A percentile compares a stretch with the other conserved stretches of the same genome.
Conservation (phyloP, 2,329 filamentous ascomycete species). For the Pseudogymnoascus sp. region DNA sequence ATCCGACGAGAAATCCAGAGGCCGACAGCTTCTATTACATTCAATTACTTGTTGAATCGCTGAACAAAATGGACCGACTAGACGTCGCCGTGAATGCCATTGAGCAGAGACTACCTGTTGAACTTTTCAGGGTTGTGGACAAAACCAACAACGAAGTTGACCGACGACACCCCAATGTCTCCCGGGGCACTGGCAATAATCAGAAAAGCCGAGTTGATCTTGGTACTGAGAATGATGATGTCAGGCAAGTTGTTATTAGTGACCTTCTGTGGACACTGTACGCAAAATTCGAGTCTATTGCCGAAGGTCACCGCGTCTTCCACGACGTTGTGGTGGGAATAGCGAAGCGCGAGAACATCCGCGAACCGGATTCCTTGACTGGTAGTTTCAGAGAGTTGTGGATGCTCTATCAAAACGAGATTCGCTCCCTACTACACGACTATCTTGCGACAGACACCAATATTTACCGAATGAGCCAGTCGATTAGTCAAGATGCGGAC, state of each 20-base stretch:
- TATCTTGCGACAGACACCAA: conserved; percentile 91
- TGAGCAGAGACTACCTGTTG: conserved; percentile 86
- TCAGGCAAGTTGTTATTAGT: conserved; percentile 76
- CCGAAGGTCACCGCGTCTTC: conserved; percentile 86
- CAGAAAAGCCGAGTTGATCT: conserved; percentile 53
- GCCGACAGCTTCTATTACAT: conserved; percentile 94
- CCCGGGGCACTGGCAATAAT: conserved; percentile 45
- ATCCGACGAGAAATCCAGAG: conserved; percentile 87
- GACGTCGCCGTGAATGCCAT: conserved; percentile 83
- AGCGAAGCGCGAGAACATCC: conserved; percentile 66
- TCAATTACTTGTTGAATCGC: conserved; percentile 72
- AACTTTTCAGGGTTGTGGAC: conserved; percentile 87
- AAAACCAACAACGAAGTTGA: conserved; percentile 93
- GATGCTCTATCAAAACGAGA: conserved; percentile 98
- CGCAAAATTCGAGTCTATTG: conserved; percentile 94
- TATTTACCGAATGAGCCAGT: conserved; percentile 52
- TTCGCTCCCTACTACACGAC: conserved; percentile 85
- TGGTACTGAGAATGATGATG: conserved; percentile 61
- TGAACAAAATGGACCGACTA: conserved; percentile 81
- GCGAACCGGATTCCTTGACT: conserved; percentile 58
- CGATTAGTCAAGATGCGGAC: conserved; percentile 31
- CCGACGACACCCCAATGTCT: conserved; percentile 77
- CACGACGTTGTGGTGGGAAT: conserved; percentile 88
- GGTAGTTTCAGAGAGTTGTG: conserved; percentile 93
- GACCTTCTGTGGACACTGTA: conserved; percentile 89